A percentile compares a stretch with the other conserved stretches of the same genome.
These are phyloP conservation scores for Friedmanniomyces simplex DNA, from an alignment of 495 filamentous ascomycete species.

Conservation along the genomic window DNA sequence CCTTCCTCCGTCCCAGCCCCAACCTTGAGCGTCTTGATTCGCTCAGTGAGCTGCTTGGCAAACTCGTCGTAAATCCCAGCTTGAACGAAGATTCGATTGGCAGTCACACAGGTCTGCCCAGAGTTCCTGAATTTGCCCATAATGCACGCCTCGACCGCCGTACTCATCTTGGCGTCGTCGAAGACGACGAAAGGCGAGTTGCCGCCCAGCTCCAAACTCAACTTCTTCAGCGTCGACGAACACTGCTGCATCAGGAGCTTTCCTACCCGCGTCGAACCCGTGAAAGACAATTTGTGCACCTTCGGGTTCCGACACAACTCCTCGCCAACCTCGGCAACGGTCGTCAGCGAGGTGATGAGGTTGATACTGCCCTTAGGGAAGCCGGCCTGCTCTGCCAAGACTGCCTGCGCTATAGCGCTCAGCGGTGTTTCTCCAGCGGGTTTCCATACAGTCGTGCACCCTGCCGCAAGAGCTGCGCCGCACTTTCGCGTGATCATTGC, in stretches of 20 bases:
- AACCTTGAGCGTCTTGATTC: slow-evolving; percentile 66
- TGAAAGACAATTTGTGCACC: slow-evolving; percentile 81
- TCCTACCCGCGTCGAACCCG: slow-evolving; percentile 76
- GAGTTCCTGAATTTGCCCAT: slow-evolving; percentile 75
- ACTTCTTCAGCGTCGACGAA: slow-evolving; percentile 70
- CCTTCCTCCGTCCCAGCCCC: slow-evolving; percentile 60
- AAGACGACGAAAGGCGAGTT: slow-evolving; percentile 94
- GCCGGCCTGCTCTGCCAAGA: slow-evolving; percentile 71
- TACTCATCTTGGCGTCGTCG: slow-evolving; percentile 74
- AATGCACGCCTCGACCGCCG: slow-evolving; percentile 65
- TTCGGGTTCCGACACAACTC: slow-evolving; percentile 58
- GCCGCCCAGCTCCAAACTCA: slow-evolving; percentile 78
- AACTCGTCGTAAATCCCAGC: slow-evolving; percentile 70
- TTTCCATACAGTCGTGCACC: slow-evolving; percentile 80
- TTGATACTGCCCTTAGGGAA: slow-evolving; percentile 81
- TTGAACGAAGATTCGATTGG: slow-evolving; percentile 79
- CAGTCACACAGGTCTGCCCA: slow-evolving; percentile 86
- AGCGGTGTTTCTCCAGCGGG: slow-evolving; percentile 79
- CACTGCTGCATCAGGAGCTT: slow-evolving; percentile 80
- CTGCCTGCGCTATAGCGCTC: slow-evolving; percentile 69
- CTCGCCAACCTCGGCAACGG: slow-evolving; percentile 64
- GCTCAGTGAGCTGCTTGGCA: slow-evolving; percentile 55
- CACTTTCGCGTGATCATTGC: slow-evolving; percentile 91
- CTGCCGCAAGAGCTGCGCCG: slow-evolving; percentile 70
- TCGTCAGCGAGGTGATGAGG: slow-evolving; percentile 59